A percentile compares a stretch with the other conserved stretches of the same genome.
Evolutionary conservation across 2,329 filamentous ascomycete species (phyloP).

Genomic region (Fusarium albosuccineum): DNA sequence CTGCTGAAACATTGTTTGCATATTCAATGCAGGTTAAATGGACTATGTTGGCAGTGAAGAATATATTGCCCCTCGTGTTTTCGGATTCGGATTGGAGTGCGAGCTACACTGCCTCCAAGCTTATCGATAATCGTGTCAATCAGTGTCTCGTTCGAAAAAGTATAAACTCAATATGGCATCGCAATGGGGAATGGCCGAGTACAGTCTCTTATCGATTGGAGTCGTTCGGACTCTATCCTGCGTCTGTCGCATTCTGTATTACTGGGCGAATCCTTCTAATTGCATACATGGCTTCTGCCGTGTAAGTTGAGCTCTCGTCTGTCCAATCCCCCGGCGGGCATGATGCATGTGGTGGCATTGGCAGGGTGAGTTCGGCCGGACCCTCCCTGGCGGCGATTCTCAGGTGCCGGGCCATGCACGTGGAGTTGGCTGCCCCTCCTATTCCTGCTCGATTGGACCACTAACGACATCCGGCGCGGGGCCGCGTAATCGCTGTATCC

Average conservation of each 20-base stretch:
- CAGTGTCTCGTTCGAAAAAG: neutral
- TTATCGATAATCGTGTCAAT: neutral
- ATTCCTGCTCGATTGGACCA: conserved; percentile 1
- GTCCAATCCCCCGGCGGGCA: conserved; percentile 28
- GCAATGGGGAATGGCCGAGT: too few species aligned
- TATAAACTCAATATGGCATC: too few species aligned
- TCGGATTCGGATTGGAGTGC: too few species aligned
- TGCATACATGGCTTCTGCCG: neutral
- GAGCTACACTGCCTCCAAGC: too few species aligned
- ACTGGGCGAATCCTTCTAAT: too few species aligned
- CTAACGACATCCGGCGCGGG: conserved; percentile 2
- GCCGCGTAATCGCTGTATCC: conserved; percentile 13
- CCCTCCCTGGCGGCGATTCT: conserved; percentile 6
- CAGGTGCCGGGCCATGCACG: conserved; percentile 24
- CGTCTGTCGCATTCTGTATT: too few species aligned
- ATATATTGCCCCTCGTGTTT: too few species aligned
- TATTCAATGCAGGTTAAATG: too few species aligned
- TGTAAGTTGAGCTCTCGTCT: neutral
- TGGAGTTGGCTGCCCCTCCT: conserved; percentile 16
- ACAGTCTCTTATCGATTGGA: too few species aligned
- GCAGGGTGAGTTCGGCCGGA: neutral
- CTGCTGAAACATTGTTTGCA: too few species aligned
- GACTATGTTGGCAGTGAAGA: too few species aligned
- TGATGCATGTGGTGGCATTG: conserved; percentile 24
- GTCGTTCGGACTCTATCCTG: too few species aligned